Percentiles rank a stretch among this genome's conserved stretches.
These are phyloP conservation scores for Solanum aculeatissimum DNA, from an alignment of 305 asterid genomes.

Conservation along the genomic window DNA sequence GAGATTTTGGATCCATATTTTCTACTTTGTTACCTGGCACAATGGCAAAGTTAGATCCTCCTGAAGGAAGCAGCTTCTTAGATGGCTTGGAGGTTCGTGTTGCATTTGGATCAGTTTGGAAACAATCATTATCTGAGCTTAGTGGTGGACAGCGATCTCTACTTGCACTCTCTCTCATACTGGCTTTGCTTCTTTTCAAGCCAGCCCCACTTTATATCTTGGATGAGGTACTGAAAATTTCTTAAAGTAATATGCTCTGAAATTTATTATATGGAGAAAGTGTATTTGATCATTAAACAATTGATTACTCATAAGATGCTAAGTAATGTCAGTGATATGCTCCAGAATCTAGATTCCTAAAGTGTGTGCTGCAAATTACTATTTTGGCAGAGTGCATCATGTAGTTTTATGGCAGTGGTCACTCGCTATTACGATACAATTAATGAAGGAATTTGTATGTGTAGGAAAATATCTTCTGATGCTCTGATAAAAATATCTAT, in stretches of 20 bases:
- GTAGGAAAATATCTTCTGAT: not conserved
- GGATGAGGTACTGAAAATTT: constrained; percentile 63
- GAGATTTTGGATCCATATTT: constrained; percentile 98
- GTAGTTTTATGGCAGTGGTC: not conserved
- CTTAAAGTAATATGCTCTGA: not conserved
- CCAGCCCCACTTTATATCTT: constrained; percentile 95
- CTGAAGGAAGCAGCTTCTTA: constrained; percentile 90
- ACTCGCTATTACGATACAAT: not conserved
- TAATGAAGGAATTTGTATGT: not conserved
- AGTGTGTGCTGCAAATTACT: not conserved
- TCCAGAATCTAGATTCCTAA: not conserved
- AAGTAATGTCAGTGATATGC: not conserved
- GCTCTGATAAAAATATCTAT: not conserved
- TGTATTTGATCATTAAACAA: not conserved
- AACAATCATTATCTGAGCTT: constrained; percentile 93
- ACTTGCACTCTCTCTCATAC: constrained; percentile 85
- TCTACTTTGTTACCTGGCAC: constrained; percentile 94
- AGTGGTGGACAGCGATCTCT: constrained; percentile 99
- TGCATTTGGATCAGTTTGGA: constrained; percentile 98
- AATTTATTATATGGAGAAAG: not conserved
- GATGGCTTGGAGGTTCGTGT: constrained; percentile 95
- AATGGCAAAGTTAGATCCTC: constrained; percentile 89
- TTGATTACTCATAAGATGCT: not conserved
- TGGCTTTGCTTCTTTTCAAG: constrained; percentile 94
- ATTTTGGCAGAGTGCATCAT: not conserved